phyloP scores from a whole-genome alignment of 1,139 yeast genomes.

The Kluyveromyces sp. region DNA sequence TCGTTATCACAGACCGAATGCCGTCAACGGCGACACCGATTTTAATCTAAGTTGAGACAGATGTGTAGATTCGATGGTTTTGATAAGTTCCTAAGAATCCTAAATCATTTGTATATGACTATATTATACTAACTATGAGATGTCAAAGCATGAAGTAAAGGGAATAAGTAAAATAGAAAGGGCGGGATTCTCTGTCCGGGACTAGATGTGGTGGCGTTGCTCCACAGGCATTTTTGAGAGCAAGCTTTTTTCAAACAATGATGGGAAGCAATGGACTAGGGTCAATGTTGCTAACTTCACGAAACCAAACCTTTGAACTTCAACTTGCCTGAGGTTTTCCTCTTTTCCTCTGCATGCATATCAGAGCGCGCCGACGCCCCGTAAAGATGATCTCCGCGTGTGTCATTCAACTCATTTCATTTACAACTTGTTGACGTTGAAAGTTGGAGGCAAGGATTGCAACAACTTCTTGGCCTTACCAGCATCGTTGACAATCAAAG shows the following conservation, averaged over 20 bases:
- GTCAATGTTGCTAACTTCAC: neutral
- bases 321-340: neutral
- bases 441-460: conserved; percentile 96
- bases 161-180: neutral
- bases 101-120: neutral
- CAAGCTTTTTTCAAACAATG: too few relatives aligned
- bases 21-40: too few relatives aligned
- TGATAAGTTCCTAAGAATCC: neutral
- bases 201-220: too few relatives aligned
- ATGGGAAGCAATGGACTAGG: neutral
- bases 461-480: conserved; percentile 97
- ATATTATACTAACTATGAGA: neutral
- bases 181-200: neutral
- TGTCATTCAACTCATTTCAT: conserved; percentile 4
- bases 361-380: neutral
- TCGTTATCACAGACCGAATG: too few relatives aligned
- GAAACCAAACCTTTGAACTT: neutral
- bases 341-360: neutral
- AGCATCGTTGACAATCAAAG: conserved; percentile 92
- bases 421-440: conserved; percentile 68
- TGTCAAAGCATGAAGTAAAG: neutral
- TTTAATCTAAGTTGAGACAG: too few relatives aligned
- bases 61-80: too few relatives aligned
- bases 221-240: too few relatives aligned
- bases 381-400: neutral